Evolutionary conservation across 768 basidiomycete genomes (phyloP).

Genomic region (Postia placenta): DNA sequence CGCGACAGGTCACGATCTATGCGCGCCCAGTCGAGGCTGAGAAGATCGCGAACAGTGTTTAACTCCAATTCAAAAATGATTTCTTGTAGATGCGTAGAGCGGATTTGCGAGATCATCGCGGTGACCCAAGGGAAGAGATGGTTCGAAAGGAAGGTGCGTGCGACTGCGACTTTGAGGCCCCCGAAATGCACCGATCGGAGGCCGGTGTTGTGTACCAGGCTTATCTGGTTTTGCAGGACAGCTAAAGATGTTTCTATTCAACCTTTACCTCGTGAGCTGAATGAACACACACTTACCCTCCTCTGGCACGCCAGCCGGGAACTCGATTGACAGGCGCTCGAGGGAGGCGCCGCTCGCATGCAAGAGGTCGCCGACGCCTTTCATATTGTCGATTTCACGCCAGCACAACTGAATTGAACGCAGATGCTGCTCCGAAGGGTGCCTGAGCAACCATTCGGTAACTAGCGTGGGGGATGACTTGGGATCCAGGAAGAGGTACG

Average conservation of each 20-base stretch:
- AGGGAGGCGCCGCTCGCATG: conserved; percentile 21
- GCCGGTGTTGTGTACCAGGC: conserved; percentile 21
- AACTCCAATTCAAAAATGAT: conserved; percentile 22
- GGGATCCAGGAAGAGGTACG: conserved; percentile 21
- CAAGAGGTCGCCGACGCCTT: conserved; percentile 20
- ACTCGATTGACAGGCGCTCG: conserved; percentile 22
- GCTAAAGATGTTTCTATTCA: no score
- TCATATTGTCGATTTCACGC: conserved; percentile 21
- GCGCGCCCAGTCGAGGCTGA: conserved; percentile 21
- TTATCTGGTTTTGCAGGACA: conserved; percentile 20
- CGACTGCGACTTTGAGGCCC: conserved; percentile 19
- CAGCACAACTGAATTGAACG: conserved; percentile 25
- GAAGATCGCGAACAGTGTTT: conserved; percentile 13
- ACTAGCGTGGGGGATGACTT: conserved; percentile 23
- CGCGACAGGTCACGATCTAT: conserved; percentile 20
- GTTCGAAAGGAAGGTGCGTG: conserved; percentile 18
- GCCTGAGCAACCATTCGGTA: conserved; percentile 22
- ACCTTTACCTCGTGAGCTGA: neutral
- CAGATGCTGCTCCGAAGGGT: conserved; percentile 19
- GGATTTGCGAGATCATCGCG: conserved; percentile 17
- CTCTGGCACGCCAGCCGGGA: conserved; percentile 19
- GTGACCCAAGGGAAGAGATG: conserved; percentile 22
- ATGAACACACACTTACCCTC: conserved; percentile 8
- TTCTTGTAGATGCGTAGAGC: conserved; percentile 15
- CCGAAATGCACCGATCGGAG: conserved; percentile 22